phyloP scores from a whole-genome alignment of 1,284 basidiomycete species.

The Cryptococcus floricola region DNA sequence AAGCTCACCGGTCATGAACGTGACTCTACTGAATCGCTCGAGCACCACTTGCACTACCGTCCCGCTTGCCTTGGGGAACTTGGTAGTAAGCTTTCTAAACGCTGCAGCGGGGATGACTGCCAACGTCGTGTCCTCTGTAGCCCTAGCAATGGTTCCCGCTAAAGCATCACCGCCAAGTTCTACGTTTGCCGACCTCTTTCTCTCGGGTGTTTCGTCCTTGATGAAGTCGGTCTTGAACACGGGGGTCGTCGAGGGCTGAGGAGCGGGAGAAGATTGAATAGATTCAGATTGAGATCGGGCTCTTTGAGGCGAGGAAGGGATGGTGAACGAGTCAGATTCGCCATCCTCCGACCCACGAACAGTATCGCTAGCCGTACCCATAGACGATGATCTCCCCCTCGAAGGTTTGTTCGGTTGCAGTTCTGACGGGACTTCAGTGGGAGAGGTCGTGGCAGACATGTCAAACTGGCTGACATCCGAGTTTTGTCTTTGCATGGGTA shows the following conservation, averaged over 20 bases:
- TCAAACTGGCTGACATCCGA: conserved; percentile 48
- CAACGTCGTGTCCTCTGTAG: conserved; percentile 87
- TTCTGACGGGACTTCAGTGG: conserved; percentile 2
- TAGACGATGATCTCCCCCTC: conserved; percentile 7
- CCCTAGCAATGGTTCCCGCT: conserved; percentile 67
- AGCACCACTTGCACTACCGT: conserved; percentile 72
- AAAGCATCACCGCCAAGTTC: conserved; percentile 16
- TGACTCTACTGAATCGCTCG: conserved; percentile 92
- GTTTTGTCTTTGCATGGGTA: conserved; percentile 31
- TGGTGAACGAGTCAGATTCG: neutral
- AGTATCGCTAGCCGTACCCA: conserved; percentile 2
- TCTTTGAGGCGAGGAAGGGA: conserved; percentile 1
- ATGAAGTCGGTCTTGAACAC: neutral
- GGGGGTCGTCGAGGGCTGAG: neutral
- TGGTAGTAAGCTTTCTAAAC: conserved; percentile 75
- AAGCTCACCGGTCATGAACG: conserved; percentile 62
- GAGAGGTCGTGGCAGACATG: conserved; percentile 16
- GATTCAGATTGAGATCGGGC: neutral
- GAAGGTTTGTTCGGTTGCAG: neutral
- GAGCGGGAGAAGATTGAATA: neutral
- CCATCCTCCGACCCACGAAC: neutral
- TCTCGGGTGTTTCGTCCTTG: neutral
- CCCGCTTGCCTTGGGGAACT: conserved; percentile 93
- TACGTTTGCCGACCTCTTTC: neutral
- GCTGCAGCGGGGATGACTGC: conserved; percentile 99